Percentiles rank a stretch among this genome's conserved stretches.
phyloP scores from a whole-genome alignment of 1,284 basidiomycete genomes.

The Trametes hirsuta region DNA sequence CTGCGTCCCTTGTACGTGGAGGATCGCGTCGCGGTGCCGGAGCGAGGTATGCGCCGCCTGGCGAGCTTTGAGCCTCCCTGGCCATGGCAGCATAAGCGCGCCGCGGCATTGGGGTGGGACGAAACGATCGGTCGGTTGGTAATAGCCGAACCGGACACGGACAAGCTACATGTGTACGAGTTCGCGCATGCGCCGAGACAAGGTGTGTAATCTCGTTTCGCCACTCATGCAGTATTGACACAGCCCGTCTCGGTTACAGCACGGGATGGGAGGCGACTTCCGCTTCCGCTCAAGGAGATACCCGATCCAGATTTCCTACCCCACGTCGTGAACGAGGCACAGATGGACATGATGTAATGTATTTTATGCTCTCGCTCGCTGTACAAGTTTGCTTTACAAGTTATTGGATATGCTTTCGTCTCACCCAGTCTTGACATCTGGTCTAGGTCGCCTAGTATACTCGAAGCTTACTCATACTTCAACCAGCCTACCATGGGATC shows the following conservation, averaged over 20 bases:
- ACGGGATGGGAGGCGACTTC: neutral
- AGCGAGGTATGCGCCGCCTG: neutral
- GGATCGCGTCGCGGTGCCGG: neutral
- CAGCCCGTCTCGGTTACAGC: neutral
- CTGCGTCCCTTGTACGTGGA: neutral
- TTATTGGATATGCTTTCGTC: no score
- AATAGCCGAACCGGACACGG: conserved; percentile 33
- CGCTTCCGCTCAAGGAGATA: neutral
- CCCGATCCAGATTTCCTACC: neutral
- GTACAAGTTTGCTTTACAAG: no score
- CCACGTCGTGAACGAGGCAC: neutral
- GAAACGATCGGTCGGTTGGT: conserved; percentile 46
- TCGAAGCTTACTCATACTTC: no score
- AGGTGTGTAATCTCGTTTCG: neutral
- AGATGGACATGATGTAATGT: no score
- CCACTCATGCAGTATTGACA: neutral
- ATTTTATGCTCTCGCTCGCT: no score
- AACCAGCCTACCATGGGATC: no score
- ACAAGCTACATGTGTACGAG: conserved; percentile 40
- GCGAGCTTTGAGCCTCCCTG: conserved; percentile 3
- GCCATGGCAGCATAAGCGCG: conserved; percentile 1
- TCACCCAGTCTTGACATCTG: no score
- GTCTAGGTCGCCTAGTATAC: no score
- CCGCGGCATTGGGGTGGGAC: conserved; percentile 43
- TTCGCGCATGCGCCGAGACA: conserved; percentile 39